Base-by-base conservation (phyloP, 2,329 filamentous ascomycete genomes). In the Colletotrichum tofieldiae region DNA sequence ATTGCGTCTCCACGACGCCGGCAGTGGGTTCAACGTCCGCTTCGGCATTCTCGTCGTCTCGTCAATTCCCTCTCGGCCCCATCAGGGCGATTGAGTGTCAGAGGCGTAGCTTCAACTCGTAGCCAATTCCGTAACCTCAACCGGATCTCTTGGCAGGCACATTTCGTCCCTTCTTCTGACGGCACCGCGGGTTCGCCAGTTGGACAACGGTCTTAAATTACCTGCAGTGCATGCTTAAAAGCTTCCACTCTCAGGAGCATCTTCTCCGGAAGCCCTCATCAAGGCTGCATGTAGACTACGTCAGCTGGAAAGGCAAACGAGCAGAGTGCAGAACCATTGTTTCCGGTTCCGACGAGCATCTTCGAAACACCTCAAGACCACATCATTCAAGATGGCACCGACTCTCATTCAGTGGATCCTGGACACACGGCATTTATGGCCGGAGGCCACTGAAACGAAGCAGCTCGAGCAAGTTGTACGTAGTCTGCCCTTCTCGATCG, bases 331-430 rank as follows among this genome's bases (percentile, higher is more conserved):
- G 32, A 49, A 59, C n/a, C 49, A 37, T 41, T 39, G 43, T 41
- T 66, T 65, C 20, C 41, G 43, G 55, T 35, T 55, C 54, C 55
- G 37, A 58, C 49, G 35, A 56, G 51, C 35, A 51, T 49, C n/a
- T 54, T 67, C 56, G 35, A 65, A 72, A 61, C 72, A 60, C 37
- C 45, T 23, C 29, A 63, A 67, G 9, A 37, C 39, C 58, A 59
- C 58, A 47, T 52, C 56, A 58, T 58, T 69, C 52, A 55, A 72
- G 54, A 72, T 72, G 52, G 58, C 74, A 37, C 81, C 83, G 2
- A 78, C 81, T 58, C 81, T 91, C 62, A 82, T 90, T 71, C 89
- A 91, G 81, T 92, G 90, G 88, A 82, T 91, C 67, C 81, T 92
- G 47, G 90, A 92, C 80, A 92, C 90, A 4, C 84, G 90, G 47